Base-by-base conservation (phyloP, 1,139 yeast genomes). In the Blastobotrys niveus region DNA sequence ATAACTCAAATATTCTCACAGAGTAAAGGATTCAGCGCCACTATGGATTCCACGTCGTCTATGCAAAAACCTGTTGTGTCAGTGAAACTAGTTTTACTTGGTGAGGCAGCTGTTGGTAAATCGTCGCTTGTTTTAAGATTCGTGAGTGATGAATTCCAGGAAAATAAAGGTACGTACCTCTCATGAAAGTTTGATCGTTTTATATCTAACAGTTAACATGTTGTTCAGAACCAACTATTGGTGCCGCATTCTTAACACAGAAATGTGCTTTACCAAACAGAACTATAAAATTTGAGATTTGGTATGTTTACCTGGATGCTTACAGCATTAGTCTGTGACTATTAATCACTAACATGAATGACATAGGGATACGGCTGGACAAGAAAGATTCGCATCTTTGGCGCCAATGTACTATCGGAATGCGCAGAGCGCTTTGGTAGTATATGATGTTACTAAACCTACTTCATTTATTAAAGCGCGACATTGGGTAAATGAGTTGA, bases 331-430 rank as follows among this genome's bases (percentile, higher is more conserved):
- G n/a, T n/a, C n/a, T 12, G 5, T 19, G 9, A 18, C 18, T 14
- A 6, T 22, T 19, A 17, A 14, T 12, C 14, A 30, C 19, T 12
- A 26, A 37, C 24, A n/a, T 10, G n/a, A 12, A n/a, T 26, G 12
- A 24, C 12, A 3, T 27, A 40, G 97, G 66, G 98, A 91, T 63
- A 91, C 98, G 12, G 98, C 98, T 0, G 98, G 98, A 15, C 98
- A 91, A 68, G 98, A 91, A 65, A 71, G 98, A 52, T 91, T 91
- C 71, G 96, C 97, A 3, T 83, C 93, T 30, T 73, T 91, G 61
- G 97, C 97, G 1, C 98, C 97, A 21, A 85, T 91, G 95, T 91
- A 91, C 67, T 91, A 91, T 70, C 78, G 98, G 62, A 91, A 91
- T 60, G 97, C 98, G n/a, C 97, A 91, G 65, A 95, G 96, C 30